Conservation (phyloP, 441 rosid genomes). For the Lepidium campestre region DNA sequence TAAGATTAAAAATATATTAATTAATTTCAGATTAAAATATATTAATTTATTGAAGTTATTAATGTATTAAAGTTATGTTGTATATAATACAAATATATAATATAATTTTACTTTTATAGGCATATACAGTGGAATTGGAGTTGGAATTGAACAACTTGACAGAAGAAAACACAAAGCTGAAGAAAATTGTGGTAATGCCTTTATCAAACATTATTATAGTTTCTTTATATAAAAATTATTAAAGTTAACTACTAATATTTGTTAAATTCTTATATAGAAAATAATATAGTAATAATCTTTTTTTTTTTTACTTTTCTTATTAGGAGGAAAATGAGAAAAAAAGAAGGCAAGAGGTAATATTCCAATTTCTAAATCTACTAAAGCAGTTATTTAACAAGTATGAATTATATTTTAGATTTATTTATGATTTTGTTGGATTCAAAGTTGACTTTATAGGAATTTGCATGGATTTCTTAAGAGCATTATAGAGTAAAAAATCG, state of each 20-base stretch:
- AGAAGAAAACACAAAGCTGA: conserved; percentile 72
- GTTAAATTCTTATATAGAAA: neutral
- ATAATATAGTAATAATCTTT: neutral
- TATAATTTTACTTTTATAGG: conserved; percentile 33
- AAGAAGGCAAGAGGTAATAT: conserved; percentile 53
- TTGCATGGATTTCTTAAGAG: neutral
- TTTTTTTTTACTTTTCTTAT: neutral
- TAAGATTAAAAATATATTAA: too few relatives aligned
- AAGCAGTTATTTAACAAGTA: neutral
- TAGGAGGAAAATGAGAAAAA: conserved; percentile 61
- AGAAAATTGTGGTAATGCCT: conserved; percentile 46
- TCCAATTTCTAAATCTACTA: neutral
- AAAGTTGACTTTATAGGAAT: neutral
- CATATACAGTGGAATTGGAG: conserved; percentile 87
- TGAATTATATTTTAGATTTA: neutral
- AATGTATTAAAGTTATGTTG: too few relatives aligned
- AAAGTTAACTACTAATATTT: neutral
- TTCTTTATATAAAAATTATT: neutral
- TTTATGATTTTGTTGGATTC: neutral
- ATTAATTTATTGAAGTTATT: too few relatives aligned
- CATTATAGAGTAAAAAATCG: neutral
- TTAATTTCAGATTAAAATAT: too few relatives aligned
- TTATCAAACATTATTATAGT: neutral
- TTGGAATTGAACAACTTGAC: conserved; percentile 67
- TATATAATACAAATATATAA: too few relatives aligned